Percentiles rank a stretch among this genome's conserved stretches.
These are phyloP conservation scores for Capronia coronata DNA, from an alignment of 2,329 filamentous ascomycete genomes.

Conservation along the genomic window DNA sequence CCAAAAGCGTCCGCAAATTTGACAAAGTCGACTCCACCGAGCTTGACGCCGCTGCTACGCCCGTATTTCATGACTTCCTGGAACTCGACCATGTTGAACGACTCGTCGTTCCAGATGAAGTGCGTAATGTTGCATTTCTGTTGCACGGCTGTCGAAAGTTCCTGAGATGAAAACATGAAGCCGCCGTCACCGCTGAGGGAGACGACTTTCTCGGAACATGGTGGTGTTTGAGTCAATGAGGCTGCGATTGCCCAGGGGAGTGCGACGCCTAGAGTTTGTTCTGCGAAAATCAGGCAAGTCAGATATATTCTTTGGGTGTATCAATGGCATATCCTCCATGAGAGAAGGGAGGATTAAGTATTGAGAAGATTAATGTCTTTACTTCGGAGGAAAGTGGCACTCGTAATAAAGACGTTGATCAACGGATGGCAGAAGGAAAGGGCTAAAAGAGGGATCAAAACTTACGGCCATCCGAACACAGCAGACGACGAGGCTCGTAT, in stretches of 20 bases:
- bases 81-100: conserved; percentile 49
- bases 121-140: conserved; percentile 47
- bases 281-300: not conserved
- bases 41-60: conserved; percentile 39
- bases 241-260: conserved; percentile 46
- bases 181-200: conserved; percentile 44
- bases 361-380: too few relatives aligned
- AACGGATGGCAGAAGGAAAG: too few relatives aligned
- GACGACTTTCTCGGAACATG: conserved; percentile 42
- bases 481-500: conserved; percentile 9
- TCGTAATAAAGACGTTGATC: too few relatives aligned
- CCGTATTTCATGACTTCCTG: conserved; percentile 48
- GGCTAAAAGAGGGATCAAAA: not conserved
- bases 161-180: conserved; percentile 46
- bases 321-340: too few relatives aligned
- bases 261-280: conserved; percentile 46
- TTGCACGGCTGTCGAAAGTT: conserved; percentile 43
- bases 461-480: conserved; percentile 2
- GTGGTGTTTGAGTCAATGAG: conserved; percentile 39
- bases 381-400: too few relatives aligned
- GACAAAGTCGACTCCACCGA: conserved; percentile 46
- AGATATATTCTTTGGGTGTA: too few relatives aligned
- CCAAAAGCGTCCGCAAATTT: conserved; percentile 45
- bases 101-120: conserved; percentile 47
- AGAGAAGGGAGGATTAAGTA: too few relatives aligned